Evolutionary conservation across 305 asterid genomes (phyloP), one percentile per base, ranked within the genome.

Genomic region (Fraxinus latifolia): DNA sequence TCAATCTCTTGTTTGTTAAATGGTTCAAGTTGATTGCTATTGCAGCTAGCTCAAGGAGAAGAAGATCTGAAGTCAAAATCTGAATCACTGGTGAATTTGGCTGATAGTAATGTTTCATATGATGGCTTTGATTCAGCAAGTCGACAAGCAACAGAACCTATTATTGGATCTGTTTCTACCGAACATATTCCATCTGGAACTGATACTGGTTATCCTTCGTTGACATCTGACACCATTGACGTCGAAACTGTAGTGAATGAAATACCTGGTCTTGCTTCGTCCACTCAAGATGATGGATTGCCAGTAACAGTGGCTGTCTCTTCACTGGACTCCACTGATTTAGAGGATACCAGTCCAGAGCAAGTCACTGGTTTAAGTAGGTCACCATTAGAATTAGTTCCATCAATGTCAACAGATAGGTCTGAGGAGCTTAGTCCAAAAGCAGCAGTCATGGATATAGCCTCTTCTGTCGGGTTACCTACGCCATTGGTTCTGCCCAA

Each of bases 391-490:
- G 97, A 93, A 74, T 78, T 87, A 82, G 92, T 90, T 86, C 94
- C 91, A 44, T 90, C 95, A 7, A 82, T 88, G 81, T 92, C 98
- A 78, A 85, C 92, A 3, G 98, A 93, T 81, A 90, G 87, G 87
- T 93, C 97, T 19, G 99, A 96, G 90, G 98, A 96, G 90, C 97
- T 94, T 88, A 94, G 98, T 88, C 94, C 98, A 77, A 93, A 91
- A 89, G 90, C 90, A 78, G 90, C 94, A 76, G 83, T 79, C 74
- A 79, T 88, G 25, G 99, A 96, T 53, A 86, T 86, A 67, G 88
- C 84, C 90, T 90, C 94, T 83, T 91, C 99, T 76, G 82, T 85
- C 82, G 90, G 83, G 73, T 79, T 80, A 74, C 50, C 88, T 7
- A 77, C 86, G 34, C 97, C 89, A 80, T 85, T 96, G 92, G 84